Evolutionary conservation across 768 basidiomycete genomes (phyloP).

Genomic region (Rhizopogon salebrosus): DNA sequence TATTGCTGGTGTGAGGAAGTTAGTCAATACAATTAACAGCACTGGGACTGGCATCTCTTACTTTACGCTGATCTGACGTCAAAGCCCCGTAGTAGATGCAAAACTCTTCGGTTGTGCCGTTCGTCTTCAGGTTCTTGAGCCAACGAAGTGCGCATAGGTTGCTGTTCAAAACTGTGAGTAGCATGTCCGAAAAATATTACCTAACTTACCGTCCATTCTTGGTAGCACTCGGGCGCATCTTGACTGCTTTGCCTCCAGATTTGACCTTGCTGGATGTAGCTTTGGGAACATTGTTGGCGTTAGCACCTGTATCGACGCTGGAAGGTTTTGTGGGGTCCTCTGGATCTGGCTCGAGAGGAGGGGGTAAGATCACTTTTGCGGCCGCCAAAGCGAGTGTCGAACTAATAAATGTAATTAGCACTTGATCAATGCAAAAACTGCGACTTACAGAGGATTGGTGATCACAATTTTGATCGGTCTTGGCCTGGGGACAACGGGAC

Average conservation of each 20-base stretch:
- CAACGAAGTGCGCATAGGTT: background rate
- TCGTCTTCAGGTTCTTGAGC: background rate
- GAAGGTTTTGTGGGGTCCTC: background rate
- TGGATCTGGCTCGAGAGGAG: too few species aligned
- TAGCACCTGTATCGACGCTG: background rate
- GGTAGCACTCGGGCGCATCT: background rate
- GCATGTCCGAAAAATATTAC: background rate
- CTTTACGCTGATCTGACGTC: background rate
- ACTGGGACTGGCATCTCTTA: background rate
- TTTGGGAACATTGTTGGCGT: background rate
- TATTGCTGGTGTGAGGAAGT: background rate
- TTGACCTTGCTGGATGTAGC: background rate
- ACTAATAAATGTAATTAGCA: too few species aligned
- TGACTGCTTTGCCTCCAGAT: background rate
- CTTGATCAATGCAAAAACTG: too few species aligned
- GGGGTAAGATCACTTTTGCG: too few species aligned
- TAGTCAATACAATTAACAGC: too few species aligned
- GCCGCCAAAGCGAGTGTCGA: too few species aligned
- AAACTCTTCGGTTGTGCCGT: too few species aligned
- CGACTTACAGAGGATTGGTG: too few species aligned
- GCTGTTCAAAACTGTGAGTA: too few species aligned
- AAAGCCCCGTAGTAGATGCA: background rate
- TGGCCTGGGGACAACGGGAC: too few species aligned
- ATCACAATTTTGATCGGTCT: too few species aligned
- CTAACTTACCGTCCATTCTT: background rate